Conservation (phyloP, 2,329 filamentous ascomycete species). For the Clonostachys solani region DNA sequence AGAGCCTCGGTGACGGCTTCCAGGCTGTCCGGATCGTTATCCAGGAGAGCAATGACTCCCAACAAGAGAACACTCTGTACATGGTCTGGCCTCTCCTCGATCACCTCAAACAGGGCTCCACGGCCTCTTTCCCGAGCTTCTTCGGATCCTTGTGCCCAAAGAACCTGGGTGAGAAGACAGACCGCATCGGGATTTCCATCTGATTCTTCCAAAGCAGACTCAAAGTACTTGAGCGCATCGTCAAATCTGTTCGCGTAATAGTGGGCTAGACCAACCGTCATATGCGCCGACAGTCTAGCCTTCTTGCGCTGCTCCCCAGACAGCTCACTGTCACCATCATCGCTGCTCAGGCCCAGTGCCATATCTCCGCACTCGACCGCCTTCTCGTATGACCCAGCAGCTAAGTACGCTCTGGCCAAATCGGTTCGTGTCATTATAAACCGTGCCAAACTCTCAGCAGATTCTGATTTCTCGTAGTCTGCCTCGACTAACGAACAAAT, state of each 20-base stretch:
- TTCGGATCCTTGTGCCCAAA: constrained; percentile 84
- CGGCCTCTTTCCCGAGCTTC: constrained; percentile 72
- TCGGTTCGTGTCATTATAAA: constrained; percentile 86
- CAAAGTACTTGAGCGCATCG: constrained; percentile 74
- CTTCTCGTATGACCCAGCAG: constrained; percentile 56
- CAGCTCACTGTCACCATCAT: constrained; percentile 64
- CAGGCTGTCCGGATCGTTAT: constrained; percentile 72
- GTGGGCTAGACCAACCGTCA: constrained; percentile 80
- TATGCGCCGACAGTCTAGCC: constrained; percentile 75
- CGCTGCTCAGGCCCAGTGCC: constrained; percentile 72
- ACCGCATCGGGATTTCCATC: constrained; percentile 75
- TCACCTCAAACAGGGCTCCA: constrained; percentile 73
- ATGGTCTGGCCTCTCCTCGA: constrained; percentile 71
- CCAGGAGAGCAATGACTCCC: constrained; percentile 78
- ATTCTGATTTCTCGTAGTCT: constrained; percentile 83
- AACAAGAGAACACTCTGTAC: constrained; percentile 77
- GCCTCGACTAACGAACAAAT: constrained; percentile 70
- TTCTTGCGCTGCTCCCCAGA: constrained; percentile 61
- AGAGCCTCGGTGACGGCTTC: constrained; percentile 80
- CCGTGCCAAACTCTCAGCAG: constrained; percentile 63
- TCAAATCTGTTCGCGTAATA: constrained; percentile 66
- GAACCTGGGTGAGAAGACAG: constrained; percentile 82
- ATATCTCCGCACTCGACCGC: constrained; percentile 79
- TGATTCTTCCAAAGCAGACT: constrained; percentile 74
- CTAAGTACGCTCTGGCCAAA: constrained; percentile 78